Percentiles rank a stretch among this genome's conserved stretches.
phyloP scores from a whole-genome alignment of 2,329 filamentous ascomycete genomes.

The Colletotrichum euphorbiae region DNA sequence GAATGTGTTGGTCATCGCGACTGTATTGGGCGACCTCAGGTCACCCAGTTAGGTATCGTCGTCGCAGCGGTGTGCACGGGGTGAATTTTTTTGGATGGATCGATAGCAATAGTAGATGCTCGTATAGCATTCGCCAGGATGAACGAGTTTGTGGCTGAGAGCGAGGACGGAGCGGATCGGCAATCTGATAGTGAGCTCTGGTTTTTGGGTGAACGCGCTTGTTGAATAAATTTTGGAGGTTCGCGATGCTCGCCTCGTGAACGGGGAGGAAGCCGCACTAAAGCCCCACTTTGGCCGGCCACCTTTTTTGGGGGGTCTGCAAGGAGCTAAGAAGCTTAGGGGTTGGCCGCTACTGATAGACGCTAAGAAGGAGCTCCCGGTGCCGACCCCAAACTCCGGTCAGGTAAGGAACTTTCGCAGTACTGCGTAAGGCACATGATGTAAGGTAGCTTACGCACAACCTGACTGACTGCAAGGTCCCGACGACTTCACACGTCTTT shows the following conservation, averaged over 20 bases:
- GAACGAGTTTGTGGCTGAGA: neutral
- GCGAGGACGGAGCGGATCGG: slow-evolving; percentile 3
- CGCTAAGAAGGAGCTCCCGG: neutral
- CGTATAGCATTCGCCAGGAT: neutral
- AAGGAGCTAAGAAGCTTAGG: neutral
- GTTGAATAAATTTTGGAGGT: slow-evolving; percentile 41
- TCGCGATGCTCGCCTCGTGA: slow-evolving; percentile 39
- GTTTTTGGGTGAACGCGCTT: slow-evolving; percentile 36
- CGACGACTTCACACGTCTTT: neutral
- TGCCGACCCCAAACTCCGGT: too few relatives aligned
- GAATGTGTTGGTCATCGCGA: slow-evolving; percentile 56
- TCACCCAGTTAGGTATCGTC: slow-evolving; percentile 29
- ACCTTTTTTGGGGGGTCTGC: neutral
- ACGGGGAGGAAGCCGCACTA: slow-evolving; percentile 34
- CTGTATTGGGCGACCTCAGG: slow-evolving; percentile 34
- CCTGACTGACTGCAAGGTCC: neutral
- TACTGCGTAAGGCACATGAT: neutral
- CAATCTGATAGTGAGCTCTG: slow-evolving; percentile 4
- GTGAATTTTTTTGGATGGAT: neutral
- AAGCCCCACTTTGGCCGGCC: slow-evolving; percentile 15
- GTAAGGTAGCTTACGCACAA: neutral
- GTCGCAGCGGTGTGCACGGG: slow-evolving; percentile 1
- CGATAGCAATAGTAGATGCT: too few relatives aligned
- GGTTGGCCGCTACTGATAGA: neutral
- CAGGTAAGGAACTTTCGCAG: too few relatives aligned